Conservation (phyloP, 2,329 filamentous ascomycete genomes). For the Nemania sp. region DNA sequence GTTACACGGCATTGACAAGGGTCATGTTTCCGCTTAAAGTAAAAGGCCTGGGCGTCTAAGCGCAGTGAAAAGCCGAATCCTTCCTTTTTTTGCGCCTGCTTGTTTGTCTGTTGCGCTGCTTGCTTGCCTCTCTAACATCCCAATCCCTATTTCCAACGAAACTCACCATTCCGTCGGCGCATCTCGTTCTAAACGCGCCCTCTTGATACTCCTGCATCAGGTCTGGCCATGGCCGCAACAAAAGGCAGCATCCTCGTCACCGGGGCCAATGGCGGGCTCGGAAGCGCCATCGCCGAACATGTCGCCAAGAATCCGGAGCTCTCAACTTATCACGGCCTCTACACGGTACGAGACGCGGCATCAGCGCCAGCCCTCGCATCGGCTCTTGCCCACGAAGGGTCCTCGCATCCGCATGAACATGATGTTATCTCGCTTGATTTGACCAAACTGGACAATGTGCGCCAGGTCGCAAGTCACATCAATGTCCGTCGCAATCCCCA, state of each 20-base stretch:
- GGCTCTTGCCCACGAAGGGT: not conserved
- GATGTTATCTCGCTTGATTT: not conserved
- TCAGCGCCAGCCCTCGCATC: not conserved
- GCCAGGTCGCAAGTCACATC: not conserved
- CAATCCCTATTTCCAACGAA: too few relatives aligned
- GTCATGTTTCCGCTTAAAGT: too few relatives aligned
- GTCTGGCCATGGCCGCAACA: not conserved
- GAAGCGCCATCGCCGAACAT: constrained; percentile 34
- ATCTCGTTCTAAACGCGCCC: too few relatives aligned
- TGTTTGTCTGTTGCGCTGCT: too few relatives aligned
- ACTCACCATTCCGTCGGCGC: too few relatives aligned
- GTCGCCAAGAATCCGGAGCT: not conserved
- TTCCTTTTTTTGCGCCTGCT: too few relatives aligned
- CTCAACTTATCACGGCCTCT: not conserved
- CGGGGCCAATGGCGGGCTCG: constrained; percentile 38
- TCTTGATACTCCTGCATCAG: too few relatives aligned
- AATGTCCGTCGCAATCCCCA: too few relatives aligned
- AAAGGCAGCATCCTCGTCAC: constrained; percentile 28
- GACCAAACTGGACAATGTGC: not conserved
- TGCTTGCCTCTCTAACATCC: too few relatives aligned
- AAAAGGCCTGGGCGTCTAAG: too few relatives aligned
- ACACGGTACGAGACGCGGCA: not conserved
- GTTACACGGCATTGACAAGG: too few relatives aligned
- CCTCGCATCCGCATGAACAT: not conserved
- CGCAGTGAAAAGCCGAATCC: too few relatives aligned